Evolutionary conservation across 139 green algal species (phyloP), one percentile per base, ranked within the genome.

Genomic region (Closterium sp.): DNA sequence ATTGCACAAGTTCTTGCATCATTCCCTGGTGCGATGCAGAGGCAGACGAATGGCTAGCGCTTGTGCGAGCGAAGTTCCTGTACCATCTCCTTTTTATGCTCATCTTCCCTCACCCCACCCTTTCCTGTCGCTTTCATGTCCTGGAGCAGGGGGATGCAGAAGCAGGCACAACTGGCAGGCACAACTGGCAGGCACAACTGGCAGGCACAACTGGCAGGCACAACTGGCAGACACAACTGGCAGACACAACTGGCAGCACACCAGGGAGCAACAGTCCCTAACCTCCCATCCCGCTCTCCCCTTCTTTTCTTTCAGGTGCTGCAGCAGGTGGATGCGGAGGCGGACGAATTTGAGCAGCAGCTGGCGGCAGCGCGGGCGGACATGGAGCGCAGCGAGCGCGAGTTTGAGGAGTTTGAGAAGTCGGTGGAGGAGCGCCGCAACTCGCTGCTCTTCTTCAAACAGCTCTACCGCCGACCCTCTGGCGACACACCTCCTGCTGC

Each of bases 351-450:
- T 89, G 86, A 89, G 64, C 31, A 84, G 31, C 35, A 89, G 86
- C 86, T 89, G 55, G 86, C 86, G 6, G 55, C 86, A 84, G 86
- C 86, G 31, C 28, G 86, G 30, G 86, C 55, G 30, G n/a, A 89
- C n/a, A 89, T 89, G 55, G 86, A 89, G 30, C 55, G 86, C n/a
- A 55, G 64, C 55, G 86, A 89, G 31, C 30, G 30, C n/a, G 86
- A 89, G 30, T 33, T 89, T 33, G 86, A 76, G 9, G 86, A 89
- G 86, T 89, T 89, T 89, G 86, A 89, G 6, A 89, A 89, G 86
- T 31, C n/a, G 16, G 86, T 89, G n/a, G 86, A 89, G 31, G 30
- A 43, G 86, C 28, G 35, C 16, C 86, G 86, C 86, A 89, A 33
- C 30, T 43, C 55, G 30, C 35, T 43, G 31, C 86, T 89, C 31